These are phyloP conservation scores for Escovopsis sp. DNA, from an alignment of 2,329 filamentous ascomycete species.

Conservation along the genomic window DNA sequence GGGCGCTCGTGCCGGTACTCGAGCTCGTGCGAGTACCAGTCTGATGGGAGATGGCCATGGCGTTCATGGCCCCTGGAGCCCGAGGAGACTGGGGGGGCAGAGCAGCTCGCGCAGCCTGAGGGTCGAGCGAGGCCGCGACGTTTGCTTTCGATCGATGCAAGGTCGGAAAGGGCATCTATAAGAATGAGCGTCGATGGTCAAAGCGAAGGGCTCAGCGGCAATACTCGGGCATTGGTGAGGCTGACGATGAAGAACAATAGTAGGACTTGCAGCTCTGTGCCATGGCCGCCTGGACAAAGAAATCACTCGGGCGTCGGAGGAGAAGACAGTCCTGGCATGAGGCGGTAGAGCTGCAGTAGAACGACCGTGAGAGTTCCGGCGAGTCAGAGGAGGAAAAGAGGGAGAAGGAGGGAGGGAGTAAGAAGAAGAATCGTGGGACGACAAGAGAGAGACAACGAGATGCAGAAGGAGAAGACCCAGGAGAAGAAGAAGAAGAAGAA, in stretches of 20 bases:
- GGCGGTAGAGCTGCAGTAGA: background rate
- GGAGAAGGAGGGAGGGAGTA: constrained; percentile 2
- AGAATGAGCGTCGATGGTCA: background rate
- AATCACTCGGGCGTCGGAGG: background rate
- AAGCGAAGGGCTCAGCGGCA: constrained; percentile 2
- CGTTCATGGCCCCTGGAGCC: constrained; percentile 9
- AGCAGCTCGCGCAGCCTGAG: constrained; percentile 8
- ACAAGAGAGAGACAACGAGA: background rate
- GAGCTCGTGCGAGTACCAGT: too few relatives aligned
- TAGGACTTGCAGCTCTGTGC: constrained; percentile 5
- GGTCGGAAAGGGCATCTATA: too few relatives aligned
- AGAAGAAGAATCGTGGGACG: background rate
- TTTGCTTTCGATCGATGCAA: background rate
- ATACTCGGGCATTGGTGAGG: constrained; percentile 2
- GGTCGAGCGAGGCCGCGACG: background rate
- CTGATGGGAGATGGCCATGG: constrained; percentile 10
- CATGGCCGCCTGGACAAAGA: constrained; percentile 5
- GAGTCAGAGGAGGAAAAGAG: background rate
- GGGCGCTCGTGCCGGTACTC: too few relatives aligned
- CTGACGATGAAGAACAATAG: constrained; percentile 1
- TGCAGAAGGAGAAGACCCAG: background rate
- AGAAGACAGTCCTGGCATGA: background rate
- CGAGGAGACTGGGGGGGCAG: constrained; percentile 6
- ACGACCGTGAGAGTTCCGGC: background rate
- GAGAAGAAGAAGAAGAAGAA: background rate